phyloP scores from a whole-genome alignment of 2,329 filamentous ascomycete genomes.

The Chaetomiaceae sp. region DNA sequence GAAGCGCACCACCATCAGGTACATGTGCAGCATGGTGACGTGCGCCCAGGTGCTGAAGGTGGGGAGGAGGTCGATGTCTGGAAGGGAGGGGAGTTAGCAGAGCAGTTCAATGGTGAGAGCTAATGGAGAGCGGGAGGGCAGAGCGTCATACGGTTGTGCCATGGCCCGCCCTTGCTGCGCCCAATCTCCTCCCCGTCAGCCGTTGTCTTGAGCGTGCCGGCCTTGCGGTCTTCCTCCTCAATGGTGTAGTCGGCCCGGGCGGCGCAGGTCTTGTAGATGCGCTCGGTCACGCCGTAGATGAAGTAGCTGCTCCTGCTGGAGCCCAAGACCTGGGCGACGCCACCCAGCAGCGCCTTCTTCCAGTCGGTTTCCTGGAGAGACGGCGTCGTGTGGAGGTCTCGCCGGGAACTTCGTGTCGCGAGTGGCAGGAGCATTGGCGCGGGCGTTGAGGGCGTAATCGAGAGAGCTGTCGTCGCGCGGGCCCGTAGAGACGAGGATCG shows the following conservation, averaged over 20 bases:
- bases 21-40: slow-evolving; percentile 94
- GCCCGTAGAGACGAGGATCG: slow-evolving; percentile 1
- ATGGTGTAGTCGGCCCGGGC: slow-evolving; percentile 71
- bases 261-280: slow-evolving; percentile 70
- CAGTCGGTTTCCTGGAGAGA: slow-evolving; percentile 5
- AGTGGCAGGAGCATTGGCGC: neutral
- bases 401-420: slow-evolving; percentile 1
- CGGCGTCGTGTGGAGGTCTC: slow-evolving; percentile 15
- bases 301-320: slow-evolving; percentile 49
- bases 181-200: slow-evolving; percentile 79
- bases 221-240: slow-evolving; percentile 58
- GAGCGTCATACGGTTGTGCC: slow-evolving; percentile 67
- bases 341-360: slow-evolving; percentile 3
- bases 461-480: neutral
- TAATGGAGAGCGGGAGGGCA: neutral
- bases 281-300: slow-evolving; percentile 72
- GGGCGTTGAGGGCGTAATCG: too few species aligned
- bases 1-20: slow-evolving; percentile 76
- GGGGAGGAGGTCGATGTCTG: slow-evolving; percentile 70
- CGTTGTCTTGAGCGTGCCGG: slow-evolving; percentile 61
- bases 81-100: neutral
- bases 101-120: neutral
- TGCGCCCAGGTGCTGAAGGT: slow-evolving; percentile 97
- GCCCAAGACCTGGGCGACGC: slow-evolving; percentile 6
- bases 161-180: slow-evolving; percentile 59